phyloP scores from a whole-genome alignment of 148 eudicot species.

The Dysphania ambrosioides region DNA sequence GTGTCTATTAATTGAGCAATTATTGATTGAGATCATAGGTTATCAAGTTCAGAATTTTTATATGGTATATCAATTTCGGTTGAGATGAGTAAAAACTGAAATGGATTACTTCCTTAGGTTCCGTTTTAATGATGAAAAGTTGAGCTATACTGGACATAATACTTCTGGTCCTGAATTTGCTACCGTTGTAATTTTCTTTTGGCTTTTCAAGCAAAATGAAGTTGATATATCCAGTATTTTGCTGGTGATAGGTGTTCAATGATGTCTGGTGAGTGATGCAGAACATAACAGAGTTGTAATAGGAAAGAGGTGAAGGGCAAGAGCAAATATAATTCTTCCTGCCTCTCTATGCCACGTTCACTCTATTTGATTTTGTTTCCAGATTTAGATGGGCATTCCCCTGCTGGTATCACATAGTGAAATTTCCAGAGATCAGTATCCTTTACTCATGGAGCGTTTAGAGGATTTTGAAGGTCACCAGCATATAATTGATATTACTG shows the following conservation, averaged over 20 bases:
- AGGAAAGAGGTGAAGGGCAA: background rate
- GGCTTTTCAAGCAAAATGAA: constrained; percentile 3
- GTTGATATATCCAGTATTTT: constrained; percentile 8
- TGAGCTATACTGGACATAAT: background rate
- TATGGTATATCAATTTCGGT: no score
- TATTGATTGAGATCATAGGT: background rate
- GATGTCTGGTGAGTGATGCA: constrained; percentile 14
- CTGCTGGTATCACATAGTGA: constrained; percentile 35
- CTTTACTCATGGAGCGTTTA: constrained; percentile 41
- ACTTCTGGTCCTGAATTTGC: background rate
- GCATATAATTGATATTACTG: constrained; percentile 39
- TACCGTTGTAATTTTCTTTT: background rate
- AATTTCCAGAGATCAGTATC: constrained; percentile 27
- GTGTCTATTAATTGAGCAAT: background rate
- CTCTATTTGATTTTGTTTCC: constrained; percentile 12
- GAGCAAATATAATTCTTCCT: constrained; percentile 8
- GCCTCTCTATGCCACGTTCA: constrained; percentile 21
- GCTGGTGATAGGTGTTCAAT: constrained; percentile 17
- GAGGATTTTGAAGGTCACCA: constrained; percentile 24
- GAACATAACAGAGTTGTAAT: background rate
- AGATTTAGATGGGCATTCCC: constrained; percentile 36
- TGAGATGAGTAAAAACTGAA: no score
- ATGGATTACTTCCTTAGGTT: background rate
- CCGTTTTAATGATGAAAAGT: background rate
- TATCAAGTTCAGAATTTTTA: no score